Base-by-base conservation (phyloP, 805 yeast species). In the Cyberlindnera euphorbiae region DNA sequence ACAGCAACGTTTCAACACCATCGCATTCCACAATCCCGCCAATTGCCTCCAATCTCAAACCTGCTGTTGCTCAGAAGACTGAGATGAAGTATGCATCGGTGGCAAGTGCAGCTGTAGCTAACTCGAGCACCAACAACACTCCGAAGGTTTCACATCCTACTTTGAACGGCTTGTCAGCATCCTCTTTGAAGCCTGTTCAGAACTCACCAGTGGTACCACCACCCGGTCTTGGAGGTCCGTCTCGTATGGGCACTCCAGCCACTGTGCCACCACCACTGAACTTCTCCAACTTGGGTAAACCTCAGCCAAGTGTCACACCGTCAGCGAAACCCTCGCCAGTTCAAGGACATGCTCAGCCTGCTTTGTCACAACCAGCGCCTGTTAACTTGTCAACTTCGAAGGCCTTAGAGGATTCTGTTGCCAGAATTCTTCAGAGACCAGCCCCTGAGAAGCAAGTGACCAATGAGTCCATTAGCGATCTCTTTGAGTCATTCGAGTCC, bases 61-160 rank as follows among this genome's bases (percentile, higher is more conserved):
- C 82, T 1, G 78, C 81, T 2, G 60, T 73, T 4, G 62, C 73
- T 6, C 81, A 80, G 10, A 75, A 77, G 8, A 64, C 70, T 8
- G 76, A 71, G 32, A 56, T 76, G 35, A 75, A 75, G 50, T 76
- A 79, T 66, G 65, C 80, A 0, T 62, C 76, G 1, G 75, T 77
- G 7, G 53, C 45, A 3, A 44, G 50, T 27, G 55, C 51, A 16
- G 52, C 42, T 17, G 32, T 33, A 10, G 21, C 39, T 11, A 23
- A 38, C 23, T 43, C 50, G n/a, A 17, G 30, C 15, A n/a, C n/a
- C n/a, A 34, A 39, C 25, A 39, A 46, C 30, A 45, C 52, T 6
- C 49, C 58, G 16, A 46, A 52, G 35, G 4, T 30, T n/a, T 13
- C 36, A 14, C 8, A n/a, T n/a, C n/a, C n/a, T n/a, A n/a, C n/a